Percentiles rank a stretch among this genome's conserved stretches.
These are phyloP conservation scores for Haberlea rhodopensis DNA, from an alignment of 257 asterid species.

Conservation along the genomic window DNA sequence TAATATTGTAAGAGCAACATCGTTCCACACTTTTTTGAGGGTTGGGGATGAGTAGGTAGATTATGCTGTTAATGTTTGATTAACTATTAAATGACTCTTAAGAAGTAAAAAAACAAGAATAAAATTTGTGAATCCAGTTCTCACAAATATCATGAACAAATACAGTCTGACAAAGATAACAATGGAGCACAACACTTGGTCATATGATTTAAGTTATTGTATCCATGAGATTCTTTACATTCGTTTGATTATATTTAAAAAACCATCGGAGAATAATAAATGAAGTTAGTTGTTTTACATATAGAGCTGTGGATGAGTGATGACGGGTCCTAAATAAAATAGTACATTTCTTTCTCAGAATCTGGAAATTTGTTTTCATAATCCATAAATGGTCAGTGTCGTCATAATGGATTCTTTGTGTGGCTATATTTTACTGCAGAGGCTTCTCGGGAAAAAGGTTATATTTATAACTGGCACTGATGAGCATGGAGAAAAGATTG, in stretches of 20 bases:
- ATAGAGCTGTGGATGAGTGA: neutral
- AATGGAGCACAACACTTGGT: neutral
- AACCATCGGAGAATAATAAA: too few species aligned
- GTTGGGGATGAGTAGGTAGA: too few species aligned
- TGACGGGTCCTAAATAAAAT: neutral
- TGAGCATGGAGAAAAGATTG: conserved; percentile 97
- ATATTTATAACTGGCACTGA: conserved; percentile 91
- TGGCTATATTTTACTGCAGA: conserved; percentile 40
- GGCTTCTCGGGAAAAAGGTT: conserved; percentile 82
- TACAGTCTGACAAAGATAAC: neutral
- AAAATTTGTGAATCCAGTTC: too few species aligned
- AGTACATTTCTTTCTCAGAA: neutral
- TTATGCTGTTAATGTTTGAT: too few species aligned
- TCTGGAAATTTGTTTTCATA: conserved; percentile 7
- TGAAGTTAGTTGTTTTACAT: neutral
- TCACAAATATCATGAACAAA: too few species aligned
- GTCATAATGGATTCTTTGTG: conserved; percentile 8
- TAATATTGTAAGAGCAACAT: too few species aligned
- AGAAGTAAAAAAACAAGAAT: too few species aligned
- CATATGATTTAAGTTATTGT: neutral
- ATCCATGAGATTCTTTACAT: neutral
- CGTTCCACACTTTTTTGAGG: too few species aligned
- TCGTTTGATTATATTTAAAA: neutral
- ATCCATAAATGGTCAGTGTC: conserved; percentile 13
- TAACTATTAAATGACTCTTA: too few species aligned